Conservation (phyloP, 1,284 basidiomycete genomes). For the Cryptococcus maquisensis region DNA sequence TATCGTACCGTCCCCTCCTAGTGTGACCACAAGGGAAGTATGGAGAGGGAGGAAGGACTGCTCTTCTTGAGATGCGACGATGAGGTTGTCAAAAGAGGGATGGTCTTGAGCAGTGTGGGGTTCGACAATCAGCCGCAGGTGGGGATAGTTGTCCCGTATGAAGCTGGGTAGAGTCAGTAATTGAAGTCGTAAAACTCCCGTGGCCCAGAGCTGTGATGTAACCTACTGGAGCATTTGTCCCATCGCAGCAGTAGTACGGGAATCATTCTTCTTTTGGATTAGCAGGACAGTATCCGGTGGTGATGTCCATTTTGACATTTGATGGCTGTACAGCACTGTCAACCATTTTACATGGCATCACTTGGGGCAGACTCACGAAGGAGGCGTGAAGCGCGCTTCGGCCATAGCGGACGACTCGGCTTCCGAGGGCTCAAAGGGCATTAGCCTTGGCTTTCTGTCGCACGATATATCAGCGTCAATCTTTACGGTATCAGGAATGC, state of each 20-base stretch:
- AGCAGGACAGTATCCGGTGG: slow-evolving; percentile 49
- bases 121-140: slow-evolving; percentile 37
- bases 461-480: not conserved
- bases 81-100: slow-evolving; percentile 31
- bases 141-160: slow-evolving; percentile 24
- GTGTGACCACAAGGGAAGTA: slow-evolving; percentile 80
- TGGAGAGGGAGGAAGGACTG: slow-evolving; percentile 21
- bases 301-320: slow-evolving; percentile 32
- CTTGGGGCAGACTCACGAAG: slow-evolving; percentile 8
- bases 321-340: slow-evolving; percentile 18
- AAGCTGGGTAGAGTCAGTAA: slow-evolving; percentile 18
- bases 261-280: slow-evolving; percentile 53
- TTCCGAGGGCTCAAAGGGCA: slow-evolving; percentile 11
- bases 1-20: slow-evolving; percentile 94
- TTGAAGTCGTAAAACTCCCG: not conserved
- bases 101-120: slow-evolving; percentile 39
- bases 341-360: not conserved
- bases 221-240: slow-evolving; percentile 46
- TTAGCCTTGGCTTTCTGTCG: slow-evolving; percentile 12
- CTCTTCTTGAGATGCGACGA: slow-evolving; percentile 28
- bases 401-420: slow-evolving; percentile 24
- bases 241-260: slow-evolving; percentile 48
- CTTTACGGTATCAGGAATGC: not conserved
- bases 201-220: not conserved
- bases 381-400: slow-evolving; percentile 8